Percentiles rank a stretch among this genome's conserved stretches.
Conservation (phyloP, 306 rosid genomes). For the Begonia peltatifolia region DNA sequence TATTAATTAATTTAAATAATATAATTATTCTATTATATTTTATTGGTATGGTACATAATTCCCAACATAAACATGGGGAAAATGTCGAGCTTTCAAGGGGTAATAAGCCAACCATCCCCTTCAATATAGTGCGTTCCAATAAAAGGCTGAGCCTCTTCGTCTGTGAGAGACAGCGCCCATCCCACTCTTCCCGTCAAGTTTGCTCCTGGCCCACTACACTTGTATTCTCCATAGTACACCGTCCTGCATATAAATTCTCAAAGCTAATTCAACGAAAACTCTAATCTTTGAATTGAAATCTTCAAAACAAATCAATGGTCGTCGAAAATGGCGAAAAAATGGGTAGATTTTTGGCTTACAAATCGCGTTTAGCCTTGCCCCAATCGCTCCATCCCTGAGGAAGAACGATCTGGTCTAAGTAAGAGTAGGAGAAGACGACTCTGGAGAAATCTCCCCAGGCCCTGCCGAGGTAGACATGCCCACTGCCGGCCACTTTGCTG, state of each 20-base stretch:
- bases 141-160: constrained; percentile 50
- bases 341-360: constrained; percentile 18
- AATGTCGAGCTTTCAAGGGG: background rate
- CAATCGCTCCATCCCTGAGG: constrained; percentile 69
- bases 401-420: constrained; percentile 42
- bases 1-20: too few species aligned
- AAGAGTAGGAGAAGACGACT: constrained; percentile 61
- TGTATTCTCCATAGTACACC: constrained; percentile 63
- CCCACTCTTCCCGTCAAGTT: constrained; percentile 40
- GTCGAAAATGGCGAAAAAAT: background rate
- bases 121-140: constrained; percentile 42
- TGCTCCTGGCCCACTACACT: constrained; percentile 68
- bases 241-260: constrained; percentile 16
- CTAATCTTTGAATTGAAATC: background rate
- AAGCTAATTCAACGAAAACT: background rate
- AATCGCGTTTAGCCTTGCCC: constrained; percentile 43
- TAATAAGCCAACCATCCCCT: constrained; percentile 46
- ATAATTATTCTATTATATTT: too few species aligned
- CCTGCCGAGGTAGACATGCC: constrained; percentile 55
- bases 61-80: too few species aligned
- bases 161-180: constrained; percentile 39
- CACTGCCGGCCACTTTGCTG: constrained; percentile 38
- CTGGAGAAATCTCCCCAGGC: constrained; percentile 77
- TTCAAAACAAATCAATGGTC: background rate
- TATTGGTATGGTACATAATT: too few species aligned